Base-by-base conservation (phyloP, 2,329 filamentous ascomycete genomes). In the Penicillium italicum region DNA sequence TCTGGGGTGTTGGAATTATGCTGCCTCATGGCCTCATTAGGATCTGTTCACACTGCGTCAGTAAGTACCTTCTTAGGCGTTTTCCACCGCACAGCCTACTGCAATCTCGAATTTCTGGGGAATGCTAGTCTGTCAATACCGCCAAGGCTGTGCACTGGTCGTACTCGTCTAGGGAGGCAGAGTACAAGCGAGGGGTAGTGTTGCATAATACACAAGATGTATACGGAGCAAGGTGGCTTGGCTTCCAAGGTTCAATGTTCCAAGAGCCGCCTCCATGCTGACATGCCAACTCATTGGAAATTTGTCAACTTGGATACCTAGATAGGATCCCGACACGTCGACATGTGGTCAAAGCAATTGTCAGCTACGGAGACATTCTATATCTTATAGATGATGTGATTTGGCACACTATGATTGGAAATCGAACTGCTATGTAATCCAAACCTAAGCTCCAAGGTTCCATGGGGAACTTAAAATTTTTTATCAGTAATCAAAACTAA, bases 181-280 rank as follows among this genome's bases (percentile, higher is more conserved):
- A 22, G 20, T 34, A 50, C 38, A 48, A 30, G 43, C 36, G 51
- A 41, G 43, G 43, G 44, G 36, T 42, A 42, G 43, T 42, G 44
- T 47, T 53, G 42, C 26, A 31, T 43, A 41, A 31, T 47, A 40
- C 16, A 18, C 4, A 18, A 40, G 38, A 33, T 42, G 18, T 9
- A n/a, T 46, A 40, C 16, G 24, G 40, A 42, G 16, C 24, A n/a
- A 24, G 18, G 38, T 38, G 47, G 26, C 46, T 50, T 43, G 46
- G 38, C 46, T 55, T 54, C 28, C 28, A 45, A 45, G 43, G 14
- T 45, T 34, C 14, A 45, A 45, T 6, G 18, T 33, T 33, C 18
- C 14, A 22, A 45, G 38, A 50, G 53, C 47, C 34, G 53, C 47
- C 34, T 54, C 43, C 33, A 34, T 22, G 50, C 50, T 46, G 40